Evolutionary conservation across 2,329 filamentous ascomycete species (phyloP).

Genomic region (Calonectria hawksworthii): DNA sequence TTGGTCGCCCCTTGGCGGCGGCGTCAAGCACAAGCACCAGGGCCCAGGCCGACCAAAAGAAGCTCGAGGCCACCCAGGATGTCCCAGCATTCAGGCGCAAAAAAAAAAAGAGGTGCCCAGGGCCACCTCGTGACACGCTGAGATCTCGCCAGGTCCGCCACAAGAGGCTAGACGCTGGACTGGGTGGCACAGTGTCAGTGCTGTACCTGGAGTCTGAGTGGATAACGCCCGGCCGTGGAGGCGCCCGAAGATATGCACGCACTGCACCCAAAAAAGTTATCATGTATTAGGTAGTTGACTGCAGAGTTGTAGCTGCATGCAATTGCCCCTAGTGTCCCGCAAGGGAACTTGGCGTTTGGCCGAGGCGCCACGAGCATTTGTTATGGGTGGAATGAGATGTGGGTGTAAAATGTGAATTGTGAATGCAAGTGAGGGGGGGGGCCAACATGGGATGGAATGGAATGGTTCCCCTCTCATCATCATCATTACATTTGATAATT

Average conservation of each 20-base stretch:
- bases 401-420: slow-evolving; percentile 13
- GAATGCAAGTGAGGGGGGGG: slow-evolving; percentile 11
- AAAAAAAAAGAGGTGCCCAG: not conserved
- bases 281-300: slow-evolving; percentile 4
- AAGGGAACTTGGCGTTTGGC: slow-evolving; percentile 16
- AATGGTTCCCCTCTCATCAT: not conserved
- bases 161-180: slow-evolving; percentile 19
- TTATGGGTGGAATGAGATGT: slow-evolving; percentile 8
- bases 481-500: slow-evolving; percentile 25
- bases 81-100: not conserved
- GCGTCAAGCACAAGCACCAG: slow-evolving; percentile 30
- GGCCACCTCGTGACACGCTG: slow-evolving; percentile 27
- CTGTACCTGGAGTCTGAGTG: slow-evolving; percentile 8
- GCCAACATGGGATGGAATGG: slow-evolving; percentile 11
- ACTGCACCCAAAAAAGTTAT: slow-evolving; percentile 6
- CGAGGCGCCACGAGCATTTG: slow-evolving; percentile 18
- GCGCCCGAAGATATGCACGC: not conserved
- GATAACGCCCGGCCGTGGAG: not conserved
- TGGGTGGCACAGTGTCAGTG: not conserved
- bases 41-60: not conserved
- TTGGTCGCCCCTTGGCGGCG: slow-evolving; percentile 21
- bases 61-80: slow-evolving; percentile 16
- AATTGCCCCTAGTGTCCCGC: not conserved
- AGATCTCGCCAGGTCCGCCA: slow-evolving; percentile 15
- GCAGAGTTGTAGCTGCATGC: not conserved